Conservation (phyloP, 2,329 filamentous ascomycete species). For the Trichophyton simii region DNA sequence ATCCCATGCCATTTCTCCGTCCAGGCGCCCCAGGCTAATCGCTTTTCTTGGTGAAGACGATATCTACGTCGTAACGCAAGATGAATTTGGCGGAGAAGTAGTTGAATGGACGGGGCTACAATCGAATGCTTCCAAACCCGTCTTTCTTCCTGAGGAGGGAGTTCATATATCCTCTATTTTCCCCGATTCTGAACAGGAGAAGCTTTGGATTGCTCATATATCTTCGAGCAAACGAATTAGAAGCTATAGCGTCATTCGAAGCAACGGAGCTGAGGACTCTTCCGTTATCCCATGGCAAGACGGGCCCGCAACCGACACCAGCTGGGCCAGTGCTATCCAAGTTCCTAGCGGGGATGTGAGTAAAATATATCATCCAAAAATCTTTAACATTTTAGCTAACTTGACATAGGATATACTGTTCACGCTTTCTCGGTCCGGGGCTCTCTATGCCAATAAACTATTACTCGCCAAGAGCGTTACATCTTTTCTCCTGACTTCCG, state of each 20-base stretch:
- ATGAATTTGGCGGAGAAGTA: conserved; percentile 19
- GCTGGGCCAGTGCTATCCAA: conserved; percentile 27
- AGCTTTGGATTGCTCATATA: conserved; percentile 28
- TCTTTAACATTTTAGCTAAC: conserved; percentile 11
- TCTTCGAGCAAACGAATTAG: conserved; percentile 17
- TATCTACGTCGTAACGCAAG: conserved; percentile 32
- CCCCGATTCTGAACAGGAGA: conserved; percentile 20
- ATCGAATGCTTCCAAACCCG: conserved; percentile 20
- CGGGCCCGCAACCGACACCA: conserved; percentile 25
- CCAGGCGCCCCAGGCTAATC: conserved; percentile 34
- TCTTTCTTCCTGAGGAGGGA: conserved; percentile 22
- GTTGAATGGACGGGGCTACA: conserved; percentile 26
- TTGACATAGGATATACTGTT: conserved; percentile 36
- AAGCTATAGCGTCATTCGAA: conserved; percentile 23
- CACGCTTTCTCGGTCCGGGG: conserved; percentile 62
- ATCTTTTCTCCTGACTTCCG: conserved; percentile 69
- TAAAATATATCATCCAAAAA: not conserved
- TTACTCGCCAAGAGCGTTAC: conserved; percentile 77
- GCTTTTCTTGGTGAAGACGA: conserved; percentile 33
- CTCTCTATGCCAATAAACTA: conserved; percentile 63
- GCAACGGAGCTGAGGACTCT: conserved; percentile 14
- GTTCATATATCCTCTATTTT: conserved; percentile 29
- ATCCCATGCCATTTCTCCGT: conserved; percentile 25
- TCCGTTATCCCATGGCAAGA: conserved; percentile 18
- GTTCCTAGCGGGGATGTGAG: conserved; percentile 31